Percentiles rank a stretch among this genome's conserved stretches.
phyloP scores from a whole-genome alignment of 2,329 filamentous ascomycete species.

The Trichoderma sp. region DNA sequence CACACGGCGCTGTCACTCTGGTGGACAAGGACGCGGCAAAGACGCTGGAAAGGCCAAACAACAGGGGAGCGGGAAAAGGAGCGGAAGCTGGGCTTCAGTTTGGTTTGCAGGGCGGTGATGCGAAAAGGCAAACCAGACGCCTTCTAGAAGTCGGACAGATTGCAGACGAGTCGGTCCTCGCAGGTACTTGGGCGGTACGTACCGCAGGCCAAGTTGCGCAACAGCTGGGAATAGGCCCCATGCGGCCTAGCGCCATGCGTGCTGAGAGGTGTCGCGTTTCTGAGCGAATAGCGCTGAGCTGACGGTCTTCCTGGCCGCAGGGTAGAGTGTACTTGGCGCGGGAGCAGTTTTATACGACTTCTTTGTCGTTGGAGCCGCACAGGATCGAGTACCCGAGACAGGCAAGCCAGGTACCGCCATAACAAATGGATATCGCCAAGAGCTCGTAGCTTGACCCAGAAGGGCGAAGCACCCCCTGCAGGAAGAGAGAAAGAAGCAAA shows the following conservation, averaged over 20 bases:
- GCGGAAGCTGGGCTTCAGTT: slow-evolving; percentile 21
- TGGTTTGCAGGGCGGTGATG: slow-evolving; percentile 4
- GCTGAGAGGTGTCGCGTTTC: slow-evolving; percentile 16
- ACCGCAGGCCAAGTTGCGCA: slow-evolving; percentile 16
- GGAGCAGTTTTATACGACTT: not conserved
- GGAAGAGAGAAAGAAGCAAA: not conserved
- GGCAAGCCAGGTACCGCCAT: not conserved
- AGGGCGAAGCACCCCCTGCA: not conserved
- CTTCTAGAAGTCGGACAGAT: slow-evolving; percentile 21
- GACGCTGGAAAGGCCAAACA: not conserved
- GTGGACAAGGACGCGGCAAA: not conserved
- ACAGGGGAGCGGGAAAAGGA: slow-evolving; percentile 8
- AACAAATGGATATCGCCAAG: not conserved
- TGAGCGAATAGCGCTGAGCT: slow-evolving; percentile 1
- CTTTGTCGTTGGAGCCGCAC: not conserved
- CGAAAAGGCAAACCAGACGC: not conserved
- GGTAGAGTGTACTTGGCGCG: not conserved
- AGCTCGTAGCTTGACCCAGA: not conserved
- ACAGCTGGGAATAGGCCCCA: slow-evolving; percentile 1
- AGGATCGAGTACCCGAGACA: not conserved
- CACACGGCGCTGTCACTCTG: not conserved
- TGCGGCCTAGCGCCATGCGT: slow-evolving; percentile 17
- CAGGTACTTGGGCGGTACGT: slow-evolving; percentile 23
- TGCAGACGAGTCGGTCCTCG: slow-evolving; percentile 9
- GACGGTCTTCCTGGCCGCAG: not conserved